These are phyloP conservation scores for Sporothrix variecibatus DNA, from an alignment of 2,329 filamentous ascomycete genomes.

Conservation along the genomic window DNA sequence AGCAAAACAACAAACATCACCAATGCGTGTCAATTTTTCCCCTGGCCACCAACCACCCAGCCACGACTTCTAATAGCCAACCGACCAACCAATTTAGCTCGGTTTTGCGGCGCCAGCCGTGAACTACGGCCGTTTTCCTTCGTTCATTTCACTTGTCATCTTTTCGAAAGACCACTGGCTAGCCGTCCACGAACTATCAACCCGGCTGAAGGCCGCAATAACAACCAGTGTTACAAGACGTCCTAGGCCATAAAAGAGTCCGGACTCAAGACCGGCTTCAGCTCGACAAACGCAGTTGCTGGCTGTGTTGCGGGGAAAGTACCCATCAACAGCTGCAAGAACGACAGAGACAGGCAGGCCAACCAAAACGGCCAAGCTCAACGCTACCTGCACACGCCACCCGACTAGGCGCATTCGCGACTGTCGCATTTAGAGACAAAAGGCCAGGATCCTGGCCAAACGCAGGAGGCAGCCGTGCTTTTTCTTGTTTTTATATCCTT, in stretches of 20 bases:
- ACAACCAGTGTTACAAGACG: background rate
- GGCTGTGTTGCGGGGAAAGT: conserved; percentile 12
- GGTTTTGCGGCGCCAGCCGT: conserved; percentile 18
- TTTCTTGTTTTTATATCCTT: conserved; percentile 2
- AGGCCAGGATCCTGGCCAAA: conserved; percentile 8
- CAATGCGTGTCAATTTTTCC: background rate
- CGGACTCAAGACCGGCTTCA: background rate
- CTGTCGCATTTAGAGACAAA: conserved; percentile 12
- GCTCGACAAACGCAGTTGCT: background rate
- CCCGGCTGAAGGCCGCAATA: no score
- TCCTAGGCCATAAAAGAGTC: background rate
- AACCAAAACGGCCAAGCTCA: background rate
- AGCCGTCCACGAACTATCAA: background rate
- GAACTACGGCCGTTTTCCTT: background rate
- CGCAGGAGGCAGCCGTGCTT: background rate
- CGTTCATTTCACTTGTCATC: background rate
- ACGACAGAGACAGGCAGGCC: background rate
- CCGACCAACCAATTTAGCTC: conserved; percentile 6
- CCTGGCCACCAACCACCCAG: background rate
- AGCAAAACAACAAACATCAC: background rate
- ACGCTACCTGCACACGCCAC: conserved; percentile 10
- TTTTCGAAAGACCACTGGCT: background rate
- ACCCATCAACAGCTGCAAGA: background rate
- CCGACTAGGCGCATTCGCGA: conserved; percentile 14
- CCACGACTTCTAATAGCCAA: conserved; percentile 17